Conservation (phyloP, 257 asterid genomes). For the Solanum bukasovii region DNA sequence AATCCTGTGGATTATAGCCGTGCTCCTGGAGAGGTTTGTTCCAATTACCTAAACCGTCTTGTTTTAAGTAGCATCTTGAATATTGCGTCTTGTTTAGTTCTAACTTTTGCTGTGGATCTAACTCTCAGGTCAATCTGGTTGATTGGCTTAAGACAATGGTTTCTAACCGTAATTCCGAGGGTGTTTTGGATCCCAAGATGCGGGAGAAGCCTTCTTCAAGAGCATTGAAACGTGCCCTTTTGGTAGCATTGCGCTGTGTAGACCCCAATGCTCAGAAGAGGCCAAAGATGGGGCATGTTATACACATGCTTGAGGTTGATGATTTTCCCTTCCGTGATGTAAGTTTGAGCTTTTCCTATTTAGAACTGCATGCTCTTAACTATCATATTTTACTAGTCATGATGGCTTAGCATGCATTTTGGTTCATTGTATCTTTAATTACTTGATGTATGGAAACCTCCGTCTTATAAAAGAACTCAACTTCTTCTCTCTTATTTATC, state of each 20-base stretch:
- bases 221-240: conserved; percentile 25
- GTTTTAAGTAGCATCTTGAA: neutral
- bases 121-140: conserved; percentile 11
- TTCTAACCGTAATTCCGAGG: conserved; percentile 25
- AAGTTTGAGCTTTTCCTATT: neutral
- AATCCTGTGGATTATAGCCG: conserved; percentile 24
- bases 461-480: neutral
- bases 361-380: neutral
- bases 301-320: conserved; percentile 31
- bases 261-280: conserved; percentile 29
- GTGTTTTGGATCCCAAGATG: conserved; percentile 23
- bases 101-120: neutral
- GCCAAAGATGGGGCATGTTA: conserved; percentile 30
- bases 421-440: neutral
- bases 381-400: neutral
- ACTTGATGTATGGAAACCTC: neutral
- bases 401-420: neutral
- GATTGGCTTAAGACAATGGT: conserved; percentile 30
- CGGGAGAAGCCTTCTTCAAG: conserved; percentile 25
- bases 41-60: neutral
- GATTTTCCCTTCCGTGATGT: conserved; percentile 27
- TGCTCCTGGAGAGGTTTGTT: conserved; percentile 19
- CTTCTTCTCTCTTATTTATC: neutral
- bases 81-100: neutral
- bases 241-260: conserved; percentile 32